These are phyloP conservation scores for Monosporascus sp. DNA, from an alignment of 2,329 filamentous ascomycete species.

Conservation along the genomic window DNA sequence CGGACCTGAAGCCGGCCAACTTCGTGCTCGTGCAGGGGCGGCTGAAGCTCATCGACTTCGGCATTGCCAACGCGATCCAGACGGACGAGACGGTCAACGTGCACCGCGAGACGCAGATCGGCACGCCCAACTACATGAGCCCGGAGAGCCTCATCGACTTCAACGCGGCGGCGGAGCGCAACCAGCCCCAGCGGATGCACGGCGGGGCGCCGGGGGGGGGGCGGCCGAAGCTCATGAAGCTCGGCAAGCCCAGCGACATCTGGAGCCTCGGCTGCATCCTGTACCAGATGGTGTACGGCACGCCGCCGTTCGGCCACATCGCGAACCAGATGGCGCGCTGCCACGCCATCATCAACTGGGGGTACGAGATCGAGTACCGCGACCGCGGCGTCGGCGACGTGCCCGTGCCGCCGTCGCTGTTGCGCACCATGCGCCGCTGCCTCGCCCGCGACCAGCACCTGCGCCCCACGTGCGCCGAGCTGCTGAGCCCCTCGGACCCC, in stretches of 20 bases:
- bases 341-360: slow-evolving; percentile 78
- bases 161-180: slow-evolving; percentile 45
- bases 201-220: slow-evolving; percentile 28
- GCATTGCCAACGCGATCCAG: slow-evolving; percentile 95
- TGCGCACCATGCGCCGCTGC: slow-evolving; percentile 59
- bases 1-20: slow-evolving; percentile 94
- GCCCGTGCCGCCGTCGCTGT: slow-evolving; percentile 52
- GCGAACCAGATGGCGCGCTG: slow-evolving; percentile 81
- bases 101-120: slow-evolving; percentile 90
- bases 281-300: slow-evolving; percentile 97
- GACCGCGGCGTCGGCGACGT: slow-evolving; percentile 62
- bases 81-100: slow-evolving; percentile 95
- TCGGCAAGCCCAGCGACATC: slow-evolving; percentile 92
- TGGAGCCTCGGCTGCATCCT: slow-evolving; percentile 96
- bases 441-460: slow-evolving; percentile 57
- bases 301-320: slow-evolving; percentile 92
- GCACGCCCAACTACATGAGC: slow-evolving; percentile 98
- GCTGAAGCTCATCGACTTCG: slow-evolving; percentile 96
- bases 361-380: slow-evolving; percentile 68
- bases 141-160: slow-evolving; percentile 89
- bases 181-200: background rate
- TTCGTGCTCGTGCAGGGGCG: slow-evolving; percentile 88
- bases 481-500: slow-evolving; percentile 54
- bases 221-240: slow-evolving; percentile 76
- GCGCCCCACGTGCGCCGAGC: slow-evolving; percentile 59